Conservation (phyloP, 805 yeast genomes). For the Candida nonsorbophila region DNA sequence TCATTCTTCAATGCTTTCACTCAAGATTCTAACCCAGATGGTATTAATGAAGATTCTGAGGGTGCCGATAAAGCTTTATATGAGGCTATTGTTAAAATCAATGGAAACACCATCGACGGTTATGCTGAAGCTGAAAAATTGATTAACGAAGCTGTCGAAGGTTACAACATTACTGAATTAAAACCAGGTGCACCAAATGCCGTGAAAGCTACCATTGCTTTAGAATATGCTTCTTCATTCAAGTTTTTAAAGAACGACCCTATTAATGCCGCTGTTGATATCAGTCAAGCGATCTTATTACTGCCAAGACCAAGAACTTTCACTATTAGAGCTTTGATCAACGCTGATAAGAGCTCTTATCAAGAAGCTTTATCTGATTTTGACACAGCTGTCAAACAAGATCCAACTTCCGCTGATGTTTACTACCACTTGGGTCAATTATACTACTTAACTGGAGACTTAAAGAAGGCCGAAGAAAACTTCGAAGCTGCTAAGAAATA, state of each 20-base stretch:
- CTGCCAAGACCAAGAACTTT: constrained; percentile 78
- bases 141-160: constrained; percentile 54
- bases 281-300: constrained; percentile 60
- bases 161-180: constrained; percentile 31
- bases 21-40: constrained; percentile 47
- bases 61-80: constrained; percentile 62
- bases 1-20: constrained; percentile 87
- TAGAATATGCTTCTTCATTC: constrained; percentile 80
- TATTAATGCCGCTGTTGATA: constrained; percentile 54
- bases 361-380: constrained; percentile 61
- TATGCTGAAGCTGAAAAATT: constrained; percentile 58
- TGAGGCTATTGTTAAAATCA: constrained; percentile 57
- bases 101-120: constrained; percentile 47
- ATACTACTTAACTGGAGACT: constrained; percentile 73
- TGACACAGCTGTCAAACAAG: constrained; percentile 60
- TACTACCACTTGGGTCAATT: constrained; percentile 95
- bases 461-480: constrained; percentile 64
- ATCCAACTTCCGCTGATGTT: constrained; percentile 72
- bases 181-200: constrained; percentile 32
- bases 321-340: constrained; percentile 74
- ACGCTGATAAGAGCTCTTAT: constrained; percentile 71
- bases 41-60: constrained; percentile 45
- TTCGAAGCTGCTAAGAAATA: constrained; percentile 71
- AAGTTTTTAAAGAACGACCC: constrained; percentile 76
- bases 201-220: constrained; percentile 57